Evolutionary conservation across 2,329 filamentous ascomycete species (phyloP), one percentile per base, ranked within the genome.

Genomic region (Diaporthe caulivora): DNA sequence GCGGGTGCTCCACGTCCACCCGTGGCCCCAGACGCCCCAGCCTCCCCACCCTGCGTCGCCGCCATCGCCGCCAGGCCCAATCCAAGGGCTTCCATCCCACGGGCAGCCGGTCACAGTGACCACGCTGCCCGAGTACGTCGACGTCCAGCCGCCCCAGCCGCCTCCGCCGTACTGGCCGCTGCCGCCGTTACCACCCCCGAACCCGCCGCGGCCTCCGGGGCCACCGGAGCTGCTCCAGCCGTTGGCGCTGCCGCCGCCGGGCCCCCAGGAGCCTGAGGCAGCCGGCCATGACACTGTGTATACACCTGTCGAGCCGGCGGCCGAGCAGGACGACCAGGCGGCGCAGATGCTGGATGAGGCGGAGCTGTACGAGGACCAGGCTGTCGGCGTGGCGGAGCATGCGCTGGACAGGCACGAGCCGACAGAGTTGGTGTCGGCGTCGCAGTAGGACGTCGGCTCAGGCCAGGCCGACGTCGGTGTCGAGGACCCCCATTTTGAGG

Each of bases 31-130:
- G 75, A 81, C 81, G 31, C 82, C 81, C 79, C 82, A 85, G 42
- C 82, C 81, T 42, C 83, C 80, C 77, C 82, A 83, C 47, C 83
- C 82, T 51, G 80, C 80, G 60, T 82, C 82, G 79, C 81, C 84
- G 6, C 82, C 82, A 74, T 81, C 81, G 37, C 79, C 78, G 8
- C 80, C 80, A 1, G 83, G 83, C 49, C 83, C 81, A 42, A 82
- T 81, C 84, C 84, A 85, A 0, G 82, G 82, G 40, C 81, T 82
- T 3, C 83, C 83, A 75, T 80, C 78, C 79, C 83, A 86, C 37
- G 82, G 79, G 75, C 84, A 86, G 1, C 84, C 84, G 1, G 83
- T 85, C 3, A 86, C 82, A 31, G 84, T 86, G 73, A 82, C 84
- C 24, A 80, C 80, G 54, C 82, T 81, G 58, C 81, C 82, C 2